phyloP scores from a whole-genome alignment of 352 stramenopile genomes.

The Globisporangium viniferum region DNA sequence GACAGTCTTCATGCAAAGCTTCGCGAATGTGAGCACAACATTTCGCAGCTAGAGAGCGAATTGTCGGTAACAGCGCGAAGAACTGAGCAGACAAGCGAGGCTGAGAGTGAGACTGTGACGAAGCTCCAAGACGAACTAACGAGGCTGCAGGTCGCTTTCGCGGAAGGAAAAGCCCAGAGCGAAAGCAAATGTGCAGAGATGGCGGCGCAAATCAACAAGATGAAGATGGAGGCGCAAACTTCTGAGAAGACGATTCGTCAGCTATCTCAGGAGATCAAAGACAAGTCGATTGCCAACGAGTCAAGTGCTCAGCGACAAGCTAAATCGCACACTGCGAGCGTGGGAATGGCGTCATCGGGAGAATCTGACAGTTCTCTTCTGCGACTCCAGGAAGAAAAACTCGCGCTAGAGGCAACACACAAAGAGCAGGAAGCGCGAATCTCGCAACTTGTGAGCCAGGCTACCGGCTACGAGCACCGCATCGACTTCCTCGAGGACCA shows the following conservation, averaged over 20 bases:
- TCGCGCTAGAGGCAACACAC: slow-evolving; percentile 20
- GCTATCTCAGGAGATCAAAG: slow-evolving; percentile 5
- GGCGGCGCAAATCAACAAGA: neutral
- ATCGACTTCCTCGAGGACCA: slow-evolving; percentile 13
- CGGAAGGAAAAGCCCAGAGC: neutral
- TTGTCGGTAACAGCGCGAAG: neutral
- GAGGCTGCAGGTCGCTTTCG: neutral
- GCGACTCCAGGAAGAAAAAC: slow-evolving; percentile 23
- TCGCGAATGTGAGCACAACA: neutral
- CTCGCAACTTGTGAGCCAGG: slow-evolving; percentile 20
- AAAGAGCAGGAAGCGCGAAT: slow-evolving; percentile 27
- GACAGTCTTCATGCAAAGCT: slow-evolving; percentile 3
- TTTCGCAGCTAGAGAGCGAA: slow-evolving; percentile 7
- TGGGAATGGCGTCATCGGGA: neutral
- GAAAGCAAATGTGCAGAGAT: neutral
- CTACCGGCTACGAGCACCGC: slow-evolving; percentile 17
- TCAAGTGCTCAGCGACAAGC: neutral
- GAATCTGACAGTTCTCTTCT: slow-evolving; percentile 3
- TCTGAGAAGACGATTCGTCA: slow-evolving; percentile 3
- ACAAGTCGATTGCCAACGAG: neutral
- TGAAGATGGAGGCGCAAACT: neutral
- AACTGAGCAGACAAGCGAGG: neutral
- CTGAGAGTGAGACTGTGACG: neutral
- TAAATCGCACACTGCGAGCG: neutral
- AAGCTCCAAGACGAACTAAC: neutral